phyloP scores from a whole-genome alignment of 768 basidiomycete genomes.

The Lactarius trivialis region DNA sequence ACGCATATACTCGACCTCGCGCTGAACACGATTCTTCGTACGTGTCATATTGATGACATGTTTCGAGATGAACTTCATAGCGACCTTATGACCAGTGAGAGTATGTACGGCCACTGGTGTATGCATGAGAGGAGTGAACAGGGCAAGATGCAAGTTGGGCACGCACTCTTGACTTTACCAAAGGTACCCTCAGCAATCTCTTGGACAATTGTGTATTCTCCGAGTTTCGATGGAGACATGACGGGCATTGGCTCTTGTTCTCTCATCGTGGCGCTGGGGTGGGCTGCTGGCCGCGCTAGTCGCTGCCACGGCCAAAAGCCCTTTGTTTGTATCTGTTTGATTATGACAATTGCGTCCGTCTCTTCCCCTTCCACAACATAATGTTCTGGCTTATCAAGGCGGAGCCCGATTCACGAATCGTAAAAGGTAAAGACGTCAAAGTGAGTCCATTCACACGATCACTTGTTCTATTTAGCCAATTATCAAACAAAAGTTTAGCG shows the following conservation, averaged over 20 bases:
- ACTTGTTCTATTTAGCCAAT: background rate
- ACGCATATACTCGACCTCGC: slow-evolving; percentile 96
- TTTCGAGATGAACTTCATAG: slow-evolving; percentile 97
- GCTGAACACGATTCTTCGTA: slow-evolving; percentile 85
- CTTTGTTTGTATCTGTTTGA: slow-evolving; percentile 16
- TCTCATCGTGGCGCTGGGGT: slow-evolving; percentile 21
- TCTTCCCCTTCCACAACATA: slow-evolving; percentile 7
- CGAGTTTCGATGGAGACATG: slow-evolving; percentile 67
- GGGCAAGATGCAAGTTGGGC: background rate
- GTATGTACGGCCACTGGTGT: slow-evolving; percentile 83
- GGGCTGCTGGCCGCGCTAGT: background rate
- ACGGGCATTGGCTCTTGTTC: slow-evolving; percentile 26
- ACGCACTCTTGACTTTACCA: slow-evolving; percentile 97
- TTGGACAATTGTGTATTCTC: slow-evolving; percentile 81
- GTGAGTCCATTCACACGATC: slow-evolving; percentile 29
- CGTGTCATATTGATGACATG: slow-evolving; percentile 87
- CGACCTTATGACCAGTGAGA: slow-evolving; percentile 91
- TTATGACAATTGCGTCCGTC: background rate
- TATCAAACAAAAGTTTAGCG: slow-evolving; percentile 51
- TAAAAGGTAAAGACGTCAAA: slow-evolving; percentile 86
- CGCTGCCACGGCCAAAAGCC: background rate
- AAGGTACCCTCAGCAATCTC: slow-evolving; percentile 97
- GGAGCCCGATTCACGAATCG: slow-evolving; percentile 76
- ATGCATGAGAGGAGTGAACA: slow-evolving; percentile 9
- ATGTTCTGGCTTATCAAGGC: slow-evolving; percentile 77